These are phyloP conservation scores for Teunomyces cretensis DNA, from an alignment of 805 yeast species.

Conservation along the genomic window DNA sequence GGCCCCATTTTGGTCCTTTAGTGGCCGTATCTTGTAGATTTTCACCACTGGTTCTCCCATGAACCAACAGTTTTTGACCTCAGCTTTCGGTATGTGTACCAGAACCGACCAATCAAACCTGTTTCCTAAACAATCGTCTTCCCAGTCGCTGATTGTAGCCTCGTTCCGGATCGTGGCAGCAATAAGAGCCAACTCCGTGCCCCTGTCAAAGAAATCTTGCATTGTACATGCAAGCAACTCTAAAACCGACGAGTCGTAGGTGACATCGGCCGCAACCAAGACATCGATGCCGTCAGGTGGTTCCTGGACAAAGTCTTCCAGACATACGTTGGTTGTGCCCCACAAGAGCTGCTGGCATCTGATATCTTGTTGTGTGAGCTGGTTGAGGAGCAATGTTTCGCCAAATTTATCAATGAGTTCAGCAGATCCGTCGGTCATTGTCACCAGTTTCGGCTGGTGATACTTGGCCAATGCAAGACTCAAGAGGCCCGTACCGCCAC, in stretches of 20 bases:
- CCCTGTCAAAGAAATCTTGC: conserved; percentile 28
- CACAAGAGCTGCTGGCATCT: conserved; percentile 44
- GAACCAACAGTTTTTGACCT: conserved; percentile 18
- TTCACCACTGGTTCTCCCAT: conserved; percentile 10
- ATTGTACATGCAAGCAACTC: conserved; percentile 55
- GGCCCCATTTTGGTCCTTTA: too few relatives aligned
- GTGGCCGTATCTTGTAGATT: conserved; percentile 5
- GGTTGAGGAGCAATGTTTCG: conserved; percentile 48
- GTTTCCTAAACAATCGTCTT: conserved; percentile 11
- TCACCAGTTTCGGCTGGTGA: conserved; percentile 23
- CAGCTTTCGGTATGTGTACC: neutral
- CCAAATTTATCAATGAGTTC: conserved; percentile 48
- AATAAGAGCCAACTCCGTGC: conserved; percentile 41
- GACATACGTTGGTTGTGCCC: conserved; percentile 50
- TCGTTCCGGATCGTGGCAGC: conserved; percentile 76
- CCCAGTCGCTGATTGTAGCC: conserved; percentile 35
- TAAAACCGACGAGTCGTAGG: conserved; percentile 69
- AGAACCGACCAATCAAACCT: conserved; percentile 1
- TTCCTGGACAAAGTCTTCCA: conserved; percentile 37
- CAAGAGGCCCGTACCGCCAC: conserved; percentile 88
- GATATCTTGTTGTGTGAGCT: conserved; percentile 7
- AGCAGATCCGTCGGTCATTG: conserved; percentile 69
- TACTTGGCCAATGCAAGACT: conserved; percentile 46
- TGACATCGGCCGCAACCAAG: conserved; percentile 82
- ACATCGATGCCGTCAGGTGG: conserved; percentile 39